Conservation (phyloP, 495 filamentous ascomycete species). For the Hyaloscypha bicolor region DNA sequence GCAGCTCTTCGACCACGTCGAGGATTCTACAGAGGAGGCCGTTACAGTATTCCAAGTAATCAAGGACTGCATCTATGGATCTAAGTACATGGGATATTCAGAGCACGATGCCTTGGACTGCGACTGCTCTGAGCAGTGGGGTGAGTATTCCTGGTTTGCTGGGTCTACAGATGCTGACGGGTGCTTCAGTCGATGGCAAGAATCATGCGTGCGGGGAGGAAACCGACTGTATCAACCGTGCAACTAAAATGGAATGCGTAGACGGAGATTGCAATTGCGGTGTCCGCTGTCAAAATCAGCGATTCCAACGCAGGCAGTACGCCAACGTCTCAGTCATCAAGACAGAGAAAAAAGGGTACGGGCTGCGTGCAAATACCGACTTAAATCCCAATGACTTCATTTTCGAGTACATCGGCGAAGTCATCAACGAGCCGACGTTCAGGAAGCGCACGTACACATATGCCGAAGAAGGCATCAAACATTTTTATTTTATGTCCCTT, state of each 20-base stretch:
- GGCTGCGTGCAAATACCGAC: slow-evolving; percentile 77
- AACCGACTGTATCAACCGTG: slow-evolving; percentile 98
- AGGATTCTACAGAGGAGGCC: slow-evolving; percentile 76
- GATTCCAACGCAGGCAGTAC: slow-evolving; percentile 90
- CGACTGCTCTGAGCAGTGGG: slow-evolving; percentile 94
- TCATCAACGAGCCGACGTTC: slow-evolving; percentile 90
- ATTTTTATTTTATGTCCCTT: slow-evolving; percentile 99
- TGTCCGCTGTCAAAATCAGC: slow-evolving; percentile 85
- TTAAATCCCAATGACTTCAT: slow-evolving; percentile 85
- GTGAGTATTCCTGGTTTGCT: slow-evolving; percentile 60
- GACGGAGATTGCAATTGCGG: slow-evolving; percentile 85
- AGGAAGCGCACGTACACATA: slow-evolving; percentile 88
- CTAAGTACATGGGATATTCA: slow-evolving; percentile 85
- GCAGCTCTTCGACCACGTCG: slow-evolving; percentile 66
- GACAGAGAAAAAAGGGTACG: slow-evolving; percentile 96
- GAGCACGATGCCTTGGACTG: slow-evolving; percentile 92
- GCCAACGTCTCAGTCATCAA: slow-evolving; percentile 93
- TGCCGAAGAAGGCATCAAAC: slow-evolving; percentile 92
- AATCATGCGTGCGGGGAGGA: slow-evolving; percentile 95
- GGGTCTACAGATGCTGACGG: slow-evolving; percentile 35
- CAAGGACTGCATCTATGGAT: slow-evolving; percentile 79
- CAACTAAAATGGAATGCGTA: slow-evolving; percentile 95
- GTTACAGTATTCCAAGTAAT: slow-evolving; percentile 79
- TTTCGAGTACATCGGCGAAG: slow-evolving; percentile 98
- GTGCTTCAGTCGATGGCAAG: slow-evolving; percentile 59